Evolutionary conservation across 768 basidiomycete genomes (phyloP).

Genomic region (Dioszegia crocea): DNA sequence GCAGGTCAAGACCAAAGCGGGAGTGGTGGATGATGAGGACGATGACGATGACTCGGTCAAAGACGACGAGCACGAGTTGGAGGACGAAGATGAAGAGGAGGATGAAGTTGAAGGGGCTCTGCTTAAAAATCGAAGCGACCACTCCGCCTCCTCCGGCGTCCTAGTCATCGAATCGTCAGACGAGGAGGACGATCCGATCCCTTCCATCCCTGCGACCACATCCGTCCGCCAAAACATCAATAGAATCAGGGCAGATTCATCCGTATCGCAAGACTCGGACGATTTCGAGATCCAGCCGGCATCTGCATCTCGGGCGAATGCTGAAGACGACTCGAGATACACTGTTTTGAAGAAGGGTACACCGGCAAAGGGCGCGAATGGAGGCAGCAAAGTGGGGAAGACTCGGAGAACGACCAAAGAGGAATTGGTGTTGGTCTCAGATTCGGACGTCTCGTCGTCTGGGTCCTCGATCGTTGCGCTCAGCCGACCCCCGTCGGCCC

Average conservation of each 20-base stretch:
- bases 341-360: conserved; percentile 9
- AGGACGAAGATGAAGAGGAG: too few species aligned
- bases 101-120: neutral
- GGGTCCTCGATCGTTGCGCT: conserved; percentile 1
- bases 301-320: neutral
- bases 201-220: neutral
- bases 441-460: neutral
- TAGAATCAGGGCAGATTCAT: conserved; percentile 1
- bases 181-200: conserved; percentile 1
- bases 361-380: neutral
- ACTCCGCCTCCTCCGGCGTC: neutral
- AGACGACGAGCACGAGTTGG: too few species aligned
- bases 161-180: neutral
- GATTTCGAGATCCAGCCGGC: conserved; percentile 5
- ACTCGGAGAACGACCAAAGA: neutral
- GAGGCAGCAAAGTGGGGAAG: neutral
- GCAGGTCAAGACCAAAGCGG: too few species aligned
- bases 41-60: too few species aligned
- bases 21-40: too few species aligned
- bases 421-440: neutral
- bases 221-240: neutral
- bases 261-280: conserved; percentile 13
- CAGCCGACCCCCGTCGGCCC: neutral
- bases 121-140: neutral
- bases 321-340: conserved; percentile 28